Evolutionary conservation across 2,329 filamentous ascomycete species (phyloP).

Genomic region (Trichoderma aggressivum): DNA sequence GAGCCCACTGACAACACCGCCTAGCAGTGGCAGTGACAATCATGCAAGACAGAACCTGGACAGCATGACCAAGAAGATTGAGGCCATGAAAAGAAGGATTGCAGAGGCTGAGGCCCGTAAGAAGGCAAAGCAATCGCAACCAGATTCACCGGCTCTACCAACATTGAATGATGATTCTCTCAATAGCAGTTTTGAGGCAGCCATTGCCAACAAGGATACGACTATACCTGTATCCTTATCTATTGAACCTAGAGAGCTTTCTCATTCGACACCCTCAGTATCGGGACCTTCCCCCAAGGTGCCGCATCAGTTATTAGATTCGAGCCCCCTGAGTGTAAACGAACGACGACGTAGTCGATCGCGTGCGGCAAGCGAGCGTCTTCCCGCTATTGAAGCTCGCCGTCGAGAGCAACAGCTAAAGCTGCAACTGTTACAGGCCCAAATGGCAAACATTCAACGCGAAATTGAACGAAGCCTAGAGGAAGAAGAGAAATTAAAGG

Average conservation of each 20-base stretch:
- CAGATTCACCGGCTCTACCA: conserved; percentile 31
- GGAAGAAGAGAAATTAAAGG: conserved; percentile 34
- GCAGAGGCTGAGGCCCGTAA: conserved; percentile 57
- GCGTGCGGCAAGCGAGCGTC: conserved; percentile 35
- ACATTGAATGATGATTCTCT: conserved; percentile 27
- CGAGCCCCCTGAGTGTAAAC: conserved; percentile 15
- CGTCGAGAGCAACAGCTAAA: conserved; percentile 42
- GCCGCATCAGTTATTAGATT: conserved; percentile 20
- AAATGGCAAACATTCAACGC: conserved; percentile 46
- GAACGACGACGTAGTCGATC: conserved; percentile 30
- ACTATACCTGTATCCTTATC: not conserved
- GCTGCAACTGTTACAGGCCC: conserved; percentile 44
- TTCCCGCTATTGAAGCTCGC: conserved; percentile 36
- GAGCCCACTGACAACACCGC: conserved; percentile 41
- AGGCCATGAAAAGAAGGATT: conserved; percentile 57
- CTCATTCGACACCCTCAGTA: conserved; percentile 12
- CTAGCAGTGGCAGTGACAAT: conserved; percentile 32
- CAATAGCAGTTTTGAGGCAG: conserved; percentile 26
- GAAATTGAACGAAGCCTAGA: conserved; percentile 42
- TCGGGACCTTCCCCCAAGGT: conserved; percentile 12
- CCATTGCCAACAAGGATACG: not conserved
- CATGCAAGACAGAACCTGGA: conserved; percentile 42
- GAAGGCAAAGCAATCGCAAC: conserved; percentile 38
- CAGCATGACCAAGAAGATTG: conserved; percentile 56
- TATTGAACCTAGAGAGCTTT: not conserved